These are phyloP conservation scores for Aureobasidium lini DNA, from an alignment of 2,329 filamentous ascomycete genomes.

Conservation along the genomic window DNA sequence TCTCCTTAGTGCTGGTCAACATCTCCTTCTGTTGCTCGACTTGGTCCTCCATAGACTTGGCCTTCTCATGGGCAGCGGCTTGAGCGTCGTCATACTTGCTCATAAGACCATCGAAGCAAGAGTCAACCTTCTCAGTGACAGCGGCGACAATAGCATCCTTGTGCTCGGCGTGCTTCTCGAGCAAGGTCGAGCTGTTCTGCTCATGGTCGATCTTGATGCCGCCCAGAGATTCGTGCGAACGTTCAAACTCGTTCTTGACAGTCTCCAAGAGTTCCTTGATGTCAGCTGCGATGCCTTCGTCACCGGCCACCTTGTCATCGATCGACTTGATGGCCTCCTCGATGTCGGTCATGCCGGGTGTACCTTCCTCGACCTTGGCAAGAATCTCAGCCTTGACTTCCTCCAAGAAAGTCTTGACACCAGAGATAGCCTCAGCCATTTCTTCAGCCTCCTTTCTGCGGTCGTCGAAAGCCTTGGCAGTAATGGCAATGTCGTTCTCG, in stretches of 20 bases:
- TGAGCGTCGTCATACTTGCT: conserved; percentile 85
- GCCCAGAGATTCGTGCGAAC: conserved; percentile 70
- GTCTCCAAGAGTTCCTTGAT: conserved; percentile 58
- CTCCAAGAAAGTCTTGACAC: conserved; percentile 69
- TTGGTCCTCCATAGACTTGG: conserved; percentile 65
- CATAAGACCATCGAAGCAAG: conserved; percentile 74
- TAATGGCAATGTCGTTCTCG: conserved; percentile 64
- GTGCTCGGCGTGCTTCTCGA: conserved; percentile 55
- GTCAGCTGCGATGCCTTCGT: conserved; percentile 37
- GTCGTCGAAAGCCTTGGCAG: conserved; percentile 72
- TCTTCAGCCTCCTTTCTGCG: conserved; percentile 76
- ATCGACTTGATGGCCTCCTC: conserved; percentile 59
- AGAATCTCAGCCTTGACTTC: conserved; percentile 72
- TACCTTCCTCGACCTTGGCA: conserved; percentile 67
- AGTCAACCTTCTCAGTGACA: conserved; percentile 55
- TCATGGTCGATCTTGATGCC: conserved; percentile 73
- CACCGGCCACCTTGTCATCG: conserved; percentile 55
- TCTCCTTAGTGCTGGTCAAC: conserved; percentile 64
- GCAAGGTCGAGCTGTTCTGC: conserved; percentile 46
- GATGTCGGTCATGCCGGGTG: conserved; percentile 54
- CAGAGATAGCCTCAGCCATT: conserved; percentile 68
- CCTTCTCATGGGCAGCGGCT: conserved; percentile 62
- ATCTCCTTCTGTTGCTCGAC: conserved; percentile 66
- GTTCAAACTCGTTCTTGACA: conserved; percentile 81
- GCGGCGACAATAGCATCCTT: conserved; percentile 48